phyloP scores from a whole-genome alignment of 2,329 filamentous ascomycete species.

The Penicillium digitatum region DNA sequence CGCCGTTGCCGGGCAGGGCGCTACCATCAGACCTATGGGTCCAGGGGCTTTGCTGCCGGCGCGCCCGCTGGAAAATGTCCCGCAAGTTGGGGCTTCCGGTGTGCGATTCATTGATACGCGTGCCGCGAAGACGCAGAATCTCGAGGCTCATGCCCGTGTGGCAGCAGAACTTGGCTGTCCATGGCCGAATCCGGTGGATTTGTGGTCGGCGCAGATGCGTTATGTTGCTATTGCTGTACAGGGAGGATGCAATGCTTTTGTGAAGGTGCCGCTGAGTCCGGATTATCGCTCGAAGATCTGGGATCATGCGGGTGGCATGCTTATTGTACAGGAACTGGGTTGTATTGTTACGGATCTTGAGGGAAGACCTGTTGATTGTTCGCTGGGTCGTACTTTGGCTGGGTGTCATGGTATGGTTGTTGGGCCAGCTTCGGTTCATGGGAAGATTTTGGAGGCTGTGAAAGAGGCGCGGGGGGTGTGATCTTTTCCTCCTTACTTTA shows the following conservation, averaged over 20 bases:
- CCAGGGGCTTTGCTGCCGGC: slow-evolving; percentile 32
- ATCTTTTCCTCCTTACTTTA: slow-evolving; percentile 2
- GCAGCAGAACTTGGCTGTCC: slow-evolving; percentile 38
- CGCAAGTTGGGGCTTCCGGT: slow-evolving; percentile 27
- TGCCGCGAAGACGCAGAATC: slow-evolving; percentile 35
- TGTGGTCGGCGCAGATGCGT: slow-evolving; percentile 54
- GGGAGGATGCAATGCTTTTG: slow-evolving; percentile 48
- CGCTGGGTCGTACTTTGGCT: slow-evolving; percentile 38
- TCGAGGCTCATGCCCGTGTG: slow-evolving; percentile 40
- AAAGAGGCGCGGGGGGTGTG: slow-evolving; percentile 18
- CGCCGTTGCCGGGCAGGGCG: slow-evolving; percentile 47
- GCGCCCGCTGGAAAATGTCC: slow-evolving; percentile 28
- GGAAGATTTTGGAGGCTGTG: slow-evolving; percentile 31
- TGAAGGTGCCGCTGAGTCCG: slow-evolving; percentile 46
- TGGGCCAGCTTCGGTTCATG: slow-evolving; percentile 38
- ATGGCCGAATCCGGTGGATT: slow-evolving; percentile 48
- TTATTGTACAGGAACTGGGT: slow-evolving; percentile 51
- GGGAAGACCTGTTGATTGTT: slow-evolving; percentile 49
- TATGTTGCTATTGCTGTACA: slow-evolving; percentile 50
- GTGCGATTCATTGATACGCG: slow-evolving; percentile 48
- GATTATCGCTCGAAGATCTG: slow-evolving; percentile 50
- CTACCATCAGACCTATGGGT: slow-evolving; percentile 39
- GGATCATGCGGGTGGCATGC: slow-evolving; percentile 54
- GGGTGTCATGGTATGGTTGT: slow-evolving; percentile 43
- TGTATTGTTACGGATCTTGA: slow-evolving; percentile 50